Conservation (phyloP, 2,329 filamentous ascomycete species). For the Aspergillus phoenicis region DNA sequence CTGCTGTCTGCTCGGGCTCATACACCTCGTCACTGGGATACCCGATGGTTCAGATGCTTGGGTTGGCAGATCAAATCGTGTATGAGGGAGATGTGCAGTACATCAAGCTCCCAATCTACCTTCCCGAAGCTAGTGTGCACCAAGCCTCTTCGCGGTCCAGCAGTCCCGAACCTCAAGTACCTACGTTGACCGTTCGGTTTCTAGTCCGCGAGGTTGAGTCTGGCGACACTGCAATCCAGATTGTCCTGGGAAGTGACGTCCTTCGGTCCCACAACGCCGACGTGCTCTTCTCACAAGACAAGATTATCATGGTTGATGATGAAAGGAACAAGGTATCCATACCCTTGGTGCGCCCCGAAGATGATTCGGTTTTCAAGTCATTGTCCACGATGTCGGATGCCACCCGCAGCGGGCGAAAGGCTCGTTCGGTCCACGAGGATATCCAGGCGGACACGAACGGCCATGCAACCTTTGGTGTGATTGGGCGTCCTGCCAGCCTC, state of each 20-base stretch:
- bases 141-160: conserved; percentile 68
- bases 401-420: conserved; percentile 12
- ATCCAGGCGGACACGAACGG: conserved; percentile 23
- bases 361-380: conserved; percentile 77
- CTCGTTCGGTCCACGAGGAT: conserved; percentile 8
- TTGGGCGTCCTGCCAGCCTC: conserved; percentile 32
- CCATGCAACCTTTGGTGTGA: conserved; percentile 33
- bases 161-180: conserved; percentile 76
- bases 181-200: conserved; percentile 78
- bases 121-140: conserved; percentile 86
- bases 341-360: conserved; percentile 88
- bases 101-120: conserved; percentile 79
- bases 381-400: conserved; percentile 61
- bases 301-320: conserved; percentile 82
- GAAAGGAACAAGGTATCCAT: conserved; percentile 85
- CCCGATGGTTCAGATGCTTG: conserved; percentile 73
- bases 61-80: conserved; percentile 67
- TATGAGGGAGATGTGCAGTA: conserved; percentile 67
- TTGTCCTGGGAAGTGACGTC: conserved; percentile 88
- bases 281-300: conserved; percentile 87
- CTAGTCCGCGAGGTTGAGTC: conserved; percentile 63
- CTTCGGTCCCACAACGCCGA: conserved; percentile 86
- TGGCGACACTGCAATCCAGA: conserved; percentile 66
- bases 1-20: conserved; percentile 88
- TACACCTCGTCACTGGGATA: conserved; percentile 82